Evolutionary conservation across 1,284 basidiomycete genomes (phyloP).

Genomic region (Ganoderma lingzhi): DNA sequence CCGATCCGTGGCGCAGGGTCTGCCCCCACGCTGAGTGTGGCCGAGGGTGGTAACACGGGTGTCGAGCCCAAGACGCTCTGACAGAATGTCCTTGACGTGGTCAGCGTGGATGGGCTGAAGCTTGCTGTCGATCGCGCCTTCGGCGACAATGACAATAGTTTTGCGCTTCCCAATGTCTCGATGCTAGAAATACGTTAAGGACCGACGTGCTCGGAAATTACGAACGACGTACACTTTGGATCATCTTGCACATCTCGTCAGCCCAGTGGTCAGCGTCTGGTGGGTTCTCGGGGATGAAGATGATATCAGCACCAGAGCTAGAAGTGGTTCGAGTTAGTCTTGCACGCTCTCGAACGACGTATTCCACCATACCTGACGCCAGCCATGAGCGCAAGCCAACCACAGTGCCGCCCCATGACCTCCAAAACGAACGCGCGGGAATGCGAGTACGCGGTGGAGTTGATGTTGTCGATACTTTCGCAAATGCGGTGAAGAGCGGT

Average conservation of each 20-base stretch:
- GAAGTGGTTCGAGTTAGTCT: background rate
- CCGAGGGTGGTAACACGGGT: conserved; percentile 98
- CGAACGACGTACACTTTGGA: conserved; percentile 67
- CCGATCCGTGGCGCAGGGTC: conserved; percentile 92
- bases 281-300: conserved; percentile 96
- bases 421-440: conserved; percentile 98
- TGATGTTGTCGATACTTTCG: conserved; percentile 98
- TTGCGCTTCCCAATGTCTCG: conserved; percentile 94
- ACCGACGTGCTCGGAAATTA: background rate
- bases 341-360: background rate
- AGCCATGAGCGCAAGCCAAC: conserved; percentile 95
- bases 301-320: conserved; percentile 94
- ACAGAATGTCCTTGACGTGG: conserved; percentile 90
- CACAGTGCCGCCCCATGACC: conserved; percentile 99
- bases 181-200: conserved; percentile 61
- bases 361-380: conserved; percentile 78
- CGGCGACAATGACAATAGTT: conserved; percentile 98
- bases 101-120: conserved; percentile 92
- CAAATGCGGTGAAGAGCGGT: conserved; percentile 97
- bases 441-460: conserved; percentile 95
- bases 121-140: conserved; percentile 90
- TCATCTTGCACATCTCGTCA: conserved; percentile 89
- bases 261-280: conserved; percentile 87
- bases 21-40: conserved; percentile 95
- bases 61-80: conserved; percentile 90